Evolutionary conservation across 106 monocot species (phyloP), one percentile per base, ranked within the genome.

Genomic region (Alisma plantagoaquatica): DNA sequence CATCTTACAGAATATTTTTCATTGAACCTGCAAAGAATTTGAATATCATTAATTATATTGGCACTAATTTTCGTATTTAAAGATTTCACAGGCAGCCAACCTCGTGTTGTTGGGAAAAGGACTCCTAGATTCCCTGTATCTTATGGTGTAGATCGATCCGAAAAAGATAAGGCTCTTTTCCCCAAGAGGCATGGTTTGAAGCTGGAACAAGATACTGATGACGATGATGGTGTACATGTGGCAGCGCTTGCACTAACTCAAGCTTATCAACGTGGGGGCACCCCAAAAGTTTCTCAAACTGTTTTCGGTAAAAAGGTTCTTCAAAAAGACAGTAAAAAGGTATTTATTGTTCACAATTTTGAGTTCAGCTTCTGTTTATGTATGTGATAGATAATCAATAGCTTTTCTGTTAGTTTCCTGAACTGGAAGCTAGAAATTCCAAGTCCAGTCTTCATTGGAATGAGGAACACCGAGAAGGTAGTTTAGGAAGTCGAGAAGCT

Each of bases 81-180:
- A n/a, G n/a, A n/a, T n/a, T n/a, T n/a, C n/a, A n/a, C 74, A 70
- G 84, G 75, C 38, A 73, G 50, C 62, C 60, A 63, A 51, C 84
- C 84, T 54, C 80, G 81, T 66, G 91, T 61, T 64, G 91, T 91
- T 71, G 91, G 91, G 27, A 91, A 91, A 70, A 81, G 91, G 49
- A 91, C 91, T 23, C 91, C 91, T 28, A 67, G 91, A 4, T 52
- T 91, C 41, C 74, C 80, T 66, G 75, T 91, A 69, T 57, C 73
- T 19, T 74, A 59, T 60, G 60, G 69, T 43, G 71, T 33, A 22
- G 52, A 26, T 43, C 74, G 57, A 55, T 74, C 69, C 56, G 72
- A 73, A 15, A 73, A 23, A 41, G 56, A 48, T 24, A 71, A 63
- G 28, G n/a, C 68, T 18, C 23, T 38, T 46, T 60, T 75, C 32